These are phyloP conservation scores for Westerdykella sp. DNA, from an alignment of 2,329 filamentous ascomycete genomes.

Conservation along the genomic window DNA sequence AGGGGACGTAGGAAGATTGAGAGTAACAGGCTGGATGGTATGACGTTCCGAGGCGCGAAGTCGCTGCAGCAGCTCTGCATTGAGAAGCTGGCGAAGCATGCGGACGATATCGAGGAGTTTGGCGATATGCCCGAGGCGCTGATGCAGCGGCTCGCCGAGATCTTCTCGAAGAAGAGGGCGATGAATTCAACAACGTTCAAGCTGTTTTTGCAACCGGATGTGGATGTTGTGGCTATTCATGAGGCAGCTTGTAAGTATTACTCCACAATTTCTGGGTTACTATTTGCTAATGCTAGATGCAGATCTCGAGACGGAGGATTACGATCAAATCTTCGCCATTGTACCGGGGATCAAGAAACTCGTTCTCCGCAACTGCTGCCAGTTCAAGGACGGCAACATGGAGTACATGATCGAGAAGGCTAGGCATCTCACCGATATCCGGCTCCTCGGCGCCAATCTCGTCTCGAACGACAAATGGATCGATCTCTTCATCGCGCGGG, in stretches of 20 bases:
- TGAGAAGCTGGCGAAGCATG: slow-evolving; percentile 57
- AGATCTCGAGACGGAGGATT: slow-evolving; percentile 68
- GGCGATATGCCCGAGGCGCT: slow-evolving; percentile 55
- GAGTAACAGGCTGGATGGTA: slow-evolving; percentile 78
- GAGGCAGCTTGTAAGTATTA: slow-evolving; percentile 51
- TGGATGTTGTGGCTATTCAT: slow-evolving; percentile 53
- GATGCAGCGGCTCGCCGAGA: slow-evolving; percentile 54
- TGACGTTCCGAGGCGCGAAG: slow-evolving; percentile 60
- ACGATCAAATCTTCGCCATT: slow-evolving; percentile 70
- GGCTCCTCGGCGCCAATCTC: slow-evolving; percentile 79
- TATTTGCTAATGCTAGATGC: background rate
- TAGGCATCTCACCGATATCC: slow-evolving; percentile 62
- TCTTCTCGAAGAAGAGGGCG: slow-evolving; percentile 57
- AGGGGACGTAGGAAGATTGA: slow-evolving; percentile 68
- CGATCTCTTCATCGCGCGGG: slow-evolving; percentile 60
- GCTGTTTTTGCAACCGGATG: slow-evolving; percentile 48
- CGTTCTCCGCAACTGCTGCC: slow-evolving; percentile 77
- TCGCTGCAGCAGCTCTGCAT: slow-evolving; percentile 60
- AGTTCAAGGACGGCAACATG: slow-evolving; percentile 81
- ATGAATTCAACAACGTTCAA: slow-evolving; percentile 48
- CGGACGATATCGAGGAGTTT: slow-evolving; percentile 59
- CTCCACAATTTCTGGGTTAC: background rate
- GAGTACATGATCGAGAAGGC: slow-evolving; percentile 72
- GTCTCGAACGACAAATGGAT: slow-evolving; percentile 72
- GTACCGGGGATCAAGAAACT: slow-evolving; percentile 64